These are phyloP conservation scores for Populus davidiana DNA, from an alignment of 345 rosid species.

Conservation along the genomic window DNA sequence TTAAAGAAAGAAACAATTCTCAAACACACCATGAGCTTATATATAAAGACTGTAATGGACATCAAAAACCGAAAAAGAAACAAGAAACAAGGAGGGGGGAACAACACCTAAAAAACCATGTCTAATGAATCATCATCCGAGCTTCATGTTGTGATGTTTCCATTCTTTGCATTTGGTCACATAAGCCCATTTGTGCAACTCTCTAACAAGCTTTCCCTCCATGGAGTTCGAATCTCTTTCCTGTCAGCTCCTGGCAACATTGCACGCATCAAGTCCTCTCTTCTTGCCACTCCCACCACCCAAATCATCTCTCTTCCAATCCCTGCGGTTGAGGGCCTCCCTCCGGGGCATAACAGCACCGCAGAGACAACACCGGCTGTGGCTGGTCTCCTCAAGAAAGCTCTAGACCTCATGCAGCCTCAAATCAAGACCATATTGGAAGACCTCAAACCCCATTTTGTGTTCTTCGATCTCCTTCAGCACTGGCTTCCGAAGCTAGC, in stretches of 20 bases:
- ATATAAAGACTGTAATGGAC: too few relatives aligned
- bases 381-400: slow-evolving; percentile 27
- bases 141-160: slow-evolving; percentile 31
- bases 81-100: neutral
- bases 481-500: slow-evolving; percentile 22
- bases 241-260: slow-evolving; percentile 28
- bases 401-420: slow-evolving; percentile 35
- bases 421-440: slow-evolving; percentile 18
- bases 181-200: slow-evolving; percentile 37
- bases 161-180: slow-evolving; percentile 34
- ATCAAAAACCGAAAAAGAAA: too few relatives aligned
- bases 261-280: slow-evolving; percentile 17
- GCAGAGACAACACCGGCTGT: slow-evolving; percentile 24
- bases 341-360: slow-evolving; percentile 30
- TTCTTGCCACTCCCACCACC: slow-evolving; percentile 7
- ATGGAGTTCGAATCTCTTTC: slow-evolving; percentile 28
- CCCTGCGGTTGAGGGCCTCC: slow-evolving; percentile 26
- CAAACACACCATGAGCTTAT: too few relatives aligned
- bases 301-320: slow-evolving; percentile 26
- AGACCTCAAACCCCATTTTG: slow-evolving; percentile 31
- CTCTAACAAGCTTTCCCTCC: slow-evolving; percentile 28
- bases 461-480: slow-evolving; percentile 21
- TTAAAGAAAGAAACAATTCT: too few relatives aligned
- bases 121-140: neutral
- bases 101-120: neutral